phyloP scores from a whole-genome alignment of 768 basidiomycete species.

The Russula earlei region DNA sequence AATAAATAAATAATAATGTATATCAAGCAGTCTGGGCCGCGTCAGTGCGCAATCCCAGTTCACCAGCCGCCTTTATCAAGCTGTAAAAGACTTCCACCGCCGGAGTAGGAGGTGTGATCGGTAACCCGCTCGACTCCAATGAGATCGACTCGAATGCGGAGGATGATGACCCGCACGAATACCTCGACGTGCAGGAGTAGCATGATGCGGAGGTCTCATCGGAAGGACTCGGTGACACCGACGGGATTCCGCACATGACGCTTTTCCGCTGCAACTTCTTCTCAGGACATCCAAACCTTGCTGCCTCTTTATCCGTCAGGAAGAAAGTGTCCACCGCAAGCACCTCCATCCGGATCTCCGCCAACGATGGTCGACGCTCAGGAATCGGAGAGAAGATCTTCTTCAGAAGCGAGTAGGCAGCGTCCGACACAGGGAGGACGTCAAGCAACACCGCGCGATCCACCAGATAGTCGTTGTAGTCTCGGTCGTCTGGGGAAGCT shows the following conservation, averaged over 20 bases:
- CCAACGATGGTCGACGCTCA: conserved; percentile 47
- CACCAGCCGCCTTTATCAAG: not conserved
- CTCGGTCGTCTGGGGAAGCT: not conserved
- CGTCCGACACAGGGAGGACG: conserved; percentile 25
- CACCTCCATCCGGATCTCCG: conserved; percentile 49
- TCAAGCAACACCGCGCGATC: not conserved
- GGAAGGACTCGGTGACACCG: not conserved
- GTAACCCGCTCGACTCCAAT: not conserved
- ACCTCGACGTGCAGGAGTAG: not conserved
- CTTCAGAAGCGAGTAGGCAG: conserved; percentile 37
- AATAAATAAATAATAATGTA: not conserved
- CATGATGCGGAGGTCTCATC: not conserved
- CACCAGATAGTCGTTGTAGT: not conserved
- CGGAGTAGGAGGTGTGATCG: conserved; percentile 2
- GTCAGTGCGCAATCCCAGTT: not conserved
- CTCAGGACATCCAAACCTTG: not conserved
- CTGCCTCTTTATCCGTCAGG: conserved; percentile 37
- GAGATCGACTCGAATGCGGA: conserved; percentile 2
- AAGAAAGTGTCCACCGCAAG: conserved; percentile 51
- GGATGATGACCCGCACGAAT: not conserved
- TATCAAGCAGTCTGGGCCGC: not conserved
- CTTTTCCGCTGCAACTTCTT: not conserved
- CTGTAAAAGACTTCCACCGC: not conserved
- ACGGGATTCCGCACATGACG: not conserved
- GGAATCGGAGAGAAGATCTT: conserved; percentile 62